Evolutionary conservation across 1,284 basidiomycete species (phyloP).

Genomic region (Pseudozyma tsukubaensis): DNA sequence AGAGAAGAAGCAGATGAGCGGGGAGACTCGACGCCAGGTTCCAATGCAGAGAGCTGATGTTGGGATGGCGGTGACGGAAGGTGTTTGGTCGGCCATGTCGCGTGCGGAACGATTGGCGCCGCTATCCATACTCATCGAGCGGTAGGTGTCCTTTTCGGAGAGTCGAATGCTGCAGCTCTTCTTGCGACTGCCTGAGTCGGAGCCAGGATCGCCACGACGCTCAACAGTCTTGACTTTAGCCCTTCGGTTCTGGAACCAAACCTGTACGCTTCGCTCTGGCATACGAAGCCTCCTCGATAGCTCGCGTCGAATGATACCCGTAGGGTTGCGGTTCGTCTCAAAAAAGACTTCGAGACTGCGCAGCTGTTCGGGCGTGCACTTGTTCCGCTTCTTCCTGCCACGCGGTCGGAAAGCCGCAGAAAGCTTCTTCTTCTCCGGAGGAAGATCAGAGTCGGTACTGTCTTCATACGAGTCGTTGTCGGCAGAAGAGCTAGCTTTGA

Average conservation of each 20-base stretch:
- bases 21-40: conserved; percentile 57
- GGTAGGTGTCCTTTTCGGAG: conserved; percentile 22
- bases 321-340: conserved; percentile 58
- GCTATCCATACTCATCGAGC: neutral
- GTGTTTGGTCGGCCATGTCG: conserved; percentile 12
- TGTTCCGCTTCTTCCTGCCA: conserved; percentile 59
- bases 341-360: conserved; percentile 57
- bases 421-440: conserved; percentile 44
- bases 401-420: conserved; percentile 45
- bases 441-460: conserved; percentile 45
- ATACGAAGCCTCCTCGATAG: conserved; percentile 49
- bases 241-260: conserved; percentile 60
- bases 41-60: conserved; percentile 54
- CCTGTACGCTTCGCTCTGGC: conserved; percentile 60
- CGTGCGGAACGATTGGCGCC: conserved; percentile 2
- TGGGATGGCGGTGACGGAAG: conserved; percentile 51
- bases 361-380: conserved; percentile 56
- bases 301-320: conserved; percentile 50
- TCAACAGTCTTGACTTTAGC: conserved; percentile 55
- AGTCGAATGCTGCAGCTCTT: conserved; percentile 33
- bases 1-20: conserved; percentile 62
- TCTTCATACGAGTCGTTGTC: conserved; percentile 50
- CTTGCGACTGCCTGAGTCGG: conserved; percentile 15
- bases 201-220: conserved; percentile 29
- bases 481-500: conserved; percentile 18